These are phyloP conservation scores for Fusarium ambrosium DNA, from an alignment of 2,329 filamentous ascomycete genomes.

Conservation along the genomic window DNA sequence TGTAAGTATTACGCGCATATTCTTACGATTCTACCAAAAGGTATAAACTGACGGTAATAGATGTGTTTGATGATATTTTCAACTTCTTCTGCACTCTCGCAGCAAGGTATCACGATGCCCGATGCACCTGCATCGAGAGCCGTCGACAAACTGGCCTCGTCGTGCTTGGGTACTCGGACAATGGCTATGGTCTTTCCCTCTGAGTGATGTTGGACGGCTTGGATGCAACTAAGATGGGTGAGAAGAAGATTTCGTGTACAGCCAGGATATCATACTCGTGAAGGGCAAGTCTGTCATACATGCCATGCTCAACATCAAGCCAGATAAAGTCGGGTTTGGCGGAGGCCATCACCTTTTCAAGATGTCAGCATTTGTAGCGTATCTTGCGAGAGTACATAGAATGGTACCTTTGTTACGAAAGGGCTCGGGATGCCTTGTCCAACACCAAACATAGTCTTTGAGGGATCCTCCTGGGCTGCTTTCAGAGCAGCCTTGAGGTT, in stretches of 20 bases:
- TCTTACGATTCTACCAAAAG: background rate
- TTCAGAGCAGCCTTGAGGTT: background rate
- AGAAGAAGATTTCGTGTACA: background rate
- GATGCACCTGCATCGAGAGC: slow-evolving; percentile 1
- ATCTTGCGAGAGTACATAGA: background rate
- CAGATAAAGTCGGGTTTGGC: background rate
- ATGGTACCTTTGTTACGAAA: background rate
- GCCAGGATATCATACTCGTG: background rate
- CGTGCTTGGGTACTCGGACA: slow-evolving; percentile 1
- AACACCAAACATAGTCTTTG: background rate
- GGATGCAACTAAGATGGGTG: background rate
- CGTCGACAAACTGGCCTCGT: background rate
- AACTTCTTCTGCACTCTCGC: background rate
- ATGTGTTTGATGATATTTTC: background rate
- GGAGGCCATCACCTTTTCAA: background rate
- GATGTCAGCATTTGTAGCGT: background rate
- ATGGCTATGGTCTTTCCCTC: slow-evolving; percentile 2
- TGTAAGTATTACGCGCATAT: background rate
- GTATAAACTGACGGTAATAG: background rate
- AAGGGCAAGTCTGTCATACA: background rate
- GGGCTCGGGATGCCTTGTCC: background rate
- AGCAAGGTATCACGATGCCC: background rate
- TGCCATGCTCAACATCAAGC: slow-evolving; percentile 1
- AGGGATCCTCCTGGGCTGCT: background rate
- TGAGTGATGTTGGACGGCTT: background rate